A percentile compares a stretch with the other conserved stretches of the same genome.
Conservation (phyloP, 2,329 filamentous ascomycete genomes). For the Curvularia hawaiiensis region DNA sequence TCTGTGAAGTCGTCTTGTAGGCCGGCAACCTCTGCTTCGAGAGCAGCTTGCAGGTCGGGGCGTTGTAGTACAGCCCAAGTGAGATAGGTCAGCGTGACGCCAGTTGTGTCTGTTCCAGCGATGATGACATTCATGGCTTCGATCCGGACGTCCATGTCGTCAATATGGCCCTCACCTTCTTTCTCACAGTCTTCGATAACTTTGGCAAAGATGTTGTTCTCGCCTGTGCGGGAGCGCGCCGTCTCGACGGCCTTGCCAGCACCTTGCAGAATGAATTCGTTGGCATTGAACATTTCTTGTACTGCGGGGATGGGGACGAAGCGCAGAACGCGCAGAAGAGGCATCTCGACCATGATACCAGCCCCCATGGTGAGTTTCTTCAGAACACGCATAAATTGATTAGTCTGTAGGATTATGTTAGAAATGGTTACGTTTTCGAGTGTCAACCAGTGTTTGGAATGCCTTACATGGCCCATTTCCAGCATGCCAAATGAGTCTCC, state of each 20-base stretch:
- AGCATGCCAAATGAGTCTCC: constrained; percentile 49
- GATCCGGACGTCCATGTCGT: constrained; percentile 41
- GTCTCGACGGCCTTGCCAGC: constrained; percentile 40
- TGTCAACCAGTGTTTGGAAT: neutral
- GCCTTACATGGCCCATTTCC: constrained; percentile 43
- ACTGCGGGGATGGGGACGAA: constrained; percentile 36
- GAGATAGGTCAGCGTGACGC: constrained; percentile 42
- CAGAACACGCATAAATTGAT: constrained; percentile 45
- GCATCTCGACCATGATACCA: constrained; percentile 46
- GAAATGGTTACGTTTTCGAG: too few relatives aligned
- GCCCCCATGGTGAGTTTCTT: constrained; percentile 44
- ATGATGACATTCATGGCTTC: constrained; percentile 44
- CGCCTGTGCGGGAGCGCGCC: constrained; percentile 35
- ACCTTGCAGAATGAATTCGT: constrained; percentile 39
- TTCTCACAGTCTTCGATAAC: constrained; percentile 41
- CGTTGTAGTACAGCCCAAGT: constrained; percentile 40
- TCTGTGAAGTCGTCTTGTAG: constrained; percentile 30
- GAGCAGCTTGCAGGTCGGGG: constrained; percentile 24
- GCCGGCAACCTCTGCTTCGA: constrained; percentile 30
- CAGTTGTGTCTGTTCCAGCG: constrained; percentile 45
- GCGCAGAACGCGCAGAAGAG: constrained; percentile 41
- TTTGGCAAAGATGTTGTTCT: constrained; percentile 42
- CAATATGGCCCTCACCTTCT: constrained; percentile 35
- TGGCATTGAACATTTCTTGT: constrained; percentile 45
- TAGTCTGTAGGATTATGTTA: constrained; percentile 22